Percentiles rank a stretch among this genome's conserved stretches.
Evolutionary conservation across 2,329 filamentous ascomycete genomes (phyloP).

Genomic region (Alternaria sp.): DNA sequence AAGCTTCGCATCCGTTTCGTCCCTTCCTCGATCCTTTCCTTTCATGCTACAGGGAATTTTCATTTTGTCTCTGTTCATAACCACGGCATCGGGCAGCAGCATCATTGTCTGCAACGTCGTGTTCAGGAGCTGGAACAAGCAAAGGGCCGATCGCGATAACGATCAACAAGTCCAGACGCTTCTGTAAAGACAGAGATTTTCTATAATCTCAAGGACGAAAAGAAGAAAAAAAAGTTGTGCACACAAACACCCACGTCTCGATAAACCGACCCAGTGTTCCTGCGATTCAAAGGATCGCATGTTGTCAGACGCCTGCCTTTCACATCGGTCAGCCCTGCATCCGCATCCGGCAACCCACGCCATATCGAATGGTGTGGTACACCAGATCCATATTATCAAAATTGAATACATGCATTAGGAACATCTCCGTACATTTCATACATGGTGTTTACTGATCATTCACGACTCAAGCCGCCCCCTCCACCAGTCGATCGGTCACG

Average conservation of each 20-base stretch:
- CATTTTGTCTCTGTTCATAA: neutral
- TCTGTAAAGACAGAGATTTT: neutral
- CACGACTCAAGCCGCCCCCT: neutral
- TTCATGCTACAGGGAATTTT: neutral
- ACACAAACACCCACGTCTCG: neutral
- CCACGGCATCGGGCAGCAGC: no score
- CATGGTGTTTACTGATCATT: neutral
- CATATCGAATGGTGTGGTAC: neutral
- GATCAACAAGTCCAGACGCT: neutral
- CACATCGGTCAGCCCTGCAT: neutral
- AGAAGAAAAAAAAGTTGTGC: neutral
- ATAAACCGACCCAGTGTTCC: neutral
- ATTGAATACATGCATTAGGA: neutral
- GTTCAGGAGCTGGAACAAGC: neutral
- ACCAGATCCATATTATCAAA: constrained; percentile 1
- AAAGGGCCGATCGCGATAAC: neutral
- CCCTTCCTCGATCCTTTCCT: neutral
- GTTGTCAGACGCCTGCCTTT: neutral
- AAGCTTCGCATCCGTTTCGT: constrained; percentile 3
- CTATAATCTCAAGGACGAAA: neutral
- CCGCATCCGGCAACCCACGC: neutral
- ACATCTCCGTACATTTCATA: neutral
- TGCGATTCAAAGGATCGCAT: neutral
- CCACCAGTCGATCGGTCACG: neutral
- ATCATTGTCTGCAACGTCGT: neutral